Conservation (phyloP, 331 rosid species). For the Dryas integrifolia region DNA sequence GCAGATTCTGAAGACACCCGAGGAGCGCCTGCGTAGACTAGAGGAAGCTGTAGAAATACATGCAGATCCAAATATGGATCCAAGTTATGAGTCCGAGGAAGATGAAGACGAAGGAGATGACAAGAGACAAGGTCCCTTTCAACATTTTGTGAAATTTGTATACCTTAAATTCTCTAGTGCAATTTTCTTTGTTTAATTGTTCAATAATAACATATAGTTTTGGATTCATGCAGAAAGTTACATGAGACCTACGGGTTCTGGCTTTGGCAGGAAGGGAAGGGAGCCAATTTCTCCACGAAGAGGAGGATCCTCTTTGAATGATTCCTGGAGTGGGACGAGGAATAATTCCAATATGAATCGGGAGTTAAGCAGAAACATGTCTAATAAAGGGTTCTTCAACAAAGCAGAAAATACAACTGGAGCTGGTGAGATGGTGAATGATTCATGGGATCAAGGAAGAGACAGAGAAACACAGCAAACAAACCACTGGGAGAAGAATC, state of each 20-base stretch:
- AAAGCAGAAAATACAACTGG: slow-evolving; percentile 58
- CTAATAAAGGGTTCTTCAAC: slow-evolving; percentile 63
- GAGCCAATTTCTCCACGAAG: slow-evolving; percentile 75
- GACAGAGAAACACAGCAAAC: slow-evolving; percentile 60
- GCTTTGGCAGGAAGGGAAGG: slow-evolving; percentile 76
- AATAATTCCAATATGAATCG: slow-evolving; percentile 53
- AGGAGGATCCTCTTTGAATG: slow-evolving; percentile 57
- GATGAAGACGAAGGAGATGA: slow-evolving; percentile 75
- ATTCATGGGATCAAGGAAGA: slow-evolving; percentile 65
- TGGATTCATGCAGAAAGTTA: slow-evolving; percentile 58
- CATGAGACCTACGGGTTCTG: slow-evolving; percentile 62
- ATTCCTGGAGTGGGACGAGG: slow-evolving; percentile 74
- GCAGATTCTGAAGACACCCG: slow-evolving; percentile 90
- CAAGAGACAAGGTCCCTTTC: slow-evolving; percentile 56
- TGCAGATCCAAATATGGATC: slow-evolving; percentile 95
- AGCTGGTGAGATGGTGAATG: slow-evolving; percentile 51
- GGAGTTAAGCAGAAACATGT: slow-evolving; percentile 62
- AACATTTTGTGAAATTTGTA: neutral
- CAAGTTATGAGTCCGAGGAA: slow-evolving; percentile 89
- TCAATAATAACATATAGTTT: slow-evolving; percentile 24
- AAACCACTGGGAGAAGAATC: slow-evolving; percentile 67
- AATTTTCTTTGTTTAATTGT: neutral
- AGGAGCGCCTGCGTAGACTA: slow-evolving; percentile 95
- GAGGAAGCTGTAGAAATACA: slow-evolving; percentile 89
- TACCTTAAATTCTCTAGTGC: neutral